Evolutionary conservation across 148 eudicot genomes (phyloP).

Genomic region (Rhododendron mucronatum): DNA sequence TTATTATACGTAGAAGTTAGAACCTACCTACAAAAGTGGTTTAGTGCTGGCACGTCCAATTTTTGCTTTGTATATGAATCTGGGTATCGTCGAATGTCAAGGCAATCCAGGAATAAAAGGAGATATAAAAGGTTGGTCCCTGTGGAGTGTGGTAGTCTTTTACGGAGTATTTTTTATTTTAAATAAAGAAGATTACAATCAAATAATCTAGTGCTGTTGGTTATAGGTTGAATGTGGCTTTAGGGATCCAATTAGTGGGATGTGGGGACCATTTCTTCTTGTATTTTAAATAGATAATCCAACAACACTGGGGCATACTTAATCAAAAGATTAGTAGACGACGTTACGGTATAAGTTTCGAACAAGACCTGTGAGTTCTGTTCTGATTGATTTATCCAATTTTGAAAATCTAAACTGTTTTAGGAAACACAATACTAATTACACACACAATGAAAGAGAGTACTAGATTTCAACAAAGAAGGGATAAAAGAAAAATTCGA

Average conservation of each 20-base stretch:
- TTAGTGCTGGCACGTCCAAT: not conserved
- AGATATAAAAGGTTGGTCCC: not conserved
- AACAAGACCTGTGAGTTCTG: not conserved
- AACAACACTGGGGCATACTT: not conserved
- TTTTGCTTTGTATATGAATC: not conserved
- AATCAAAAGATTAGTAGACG: too few species aligned
- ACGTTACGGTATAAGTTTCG: not conserved
- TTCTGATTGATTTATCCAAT: too few species aligned
- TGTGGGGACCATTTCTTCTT: not conserved
- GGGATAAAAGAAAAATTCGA: not conserved
- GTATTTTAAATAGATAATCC: not conserved
- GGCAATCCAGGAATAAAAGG: not conserved
- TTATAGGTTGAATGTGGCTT: not conserved
- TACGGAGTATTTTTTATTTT: not conserved
- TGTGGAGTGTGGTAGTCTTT: not conserved
- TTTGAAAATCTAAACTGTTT: too few species aligned
- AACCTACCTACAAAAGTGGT: not conserved
- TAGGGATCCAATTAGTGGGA: not conserved
- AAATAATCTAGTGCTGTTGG: not conserved
- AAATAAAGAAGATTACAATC: not conserved
- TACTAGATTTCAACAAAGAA: not conserved
- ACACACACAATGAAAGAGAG: too few species aligned
- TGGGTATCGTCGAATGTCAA: not conserved
- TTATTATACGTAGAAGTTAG: too few species aligned
- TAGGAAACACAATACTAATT: not conserved